Base-by-base conservation (phyloP, 129 eudicot genomes). In the Silybum marianum region DNA sequence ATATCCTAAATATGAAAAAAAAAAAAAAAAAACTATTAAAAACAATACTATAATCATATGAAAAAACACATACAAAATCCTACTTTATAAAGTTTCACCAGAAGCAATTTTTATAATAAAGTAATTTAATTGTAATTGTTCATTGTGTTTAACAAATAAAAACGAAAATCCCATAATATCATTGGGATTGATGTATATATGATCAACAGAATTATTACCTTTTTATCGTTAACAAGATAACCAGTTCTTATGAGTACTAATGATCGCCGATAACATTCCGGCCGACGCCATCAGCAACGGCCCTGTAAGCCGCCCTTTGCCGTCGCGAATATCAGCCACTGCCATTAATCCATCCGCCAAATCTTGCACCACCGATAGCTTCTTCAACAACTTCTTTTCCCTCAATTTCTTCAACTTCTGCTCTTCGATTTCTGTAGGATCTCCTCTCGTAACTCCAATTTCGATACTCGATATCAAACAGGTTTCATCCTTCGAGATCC, bases 241-340 rank as follows among this genome's bases (percentile, higher is more conserved):
- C 99, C 98, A 92, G 83, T 95, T 95, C 92, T 95, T 95, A 54
- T 92, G 99, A 71, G 98, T 91, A 78, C 99, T 95, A 78, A 95
- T 91, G 9, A 95, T 24, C 30, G 97, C 99, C 14, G 99, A 95
- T 78, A 91, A 74, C 62, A 95, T 84, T 71, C 98, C 99, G 1
- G 99, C 99, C 18, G 89, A 89, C 8, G 99, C 89, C 66, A 92
- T 0, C 83, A 92, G 26, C 4, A 91, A 8, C 46, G 99, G 98
- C 81, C 81, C 88, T 10, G 92, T 85, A 7, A 95, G 76, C 86
- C 78, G 69, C 48, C 97, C 97, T 34, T 85, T 85, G 4, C 97
- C 92, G 26, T 88, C 99, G 13, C 97, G 76, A 69, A 95, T 86
- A 84, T 95, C 99, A 21, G 90, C 97, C 78, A 95, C 83, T n/a